Conservation (phyloP, 306 rosid species). For the Pyrus bretschneideri region DNA sequence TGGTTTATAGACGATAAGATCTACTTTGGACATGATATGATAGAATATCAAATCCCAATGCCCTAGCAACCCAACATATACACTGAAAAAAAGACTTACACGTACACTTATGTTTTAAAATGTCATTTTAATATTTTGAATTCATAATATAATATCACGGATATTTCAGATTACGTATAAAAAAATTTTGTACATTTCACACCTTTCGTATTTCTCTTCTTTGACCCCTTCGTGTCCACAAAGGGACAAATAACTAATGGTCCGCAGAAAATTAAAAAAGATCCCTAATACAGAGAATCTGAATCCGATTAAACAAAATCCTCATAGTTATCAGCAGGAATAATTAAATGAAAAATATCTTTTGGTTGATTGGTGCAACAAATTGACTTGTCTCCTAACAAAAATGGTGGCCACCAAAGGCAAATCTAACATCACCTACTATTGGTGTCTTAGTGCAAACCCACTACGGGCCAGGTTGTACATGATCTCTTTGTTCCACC, state of each 20-base stretch:
- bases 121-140: no score
- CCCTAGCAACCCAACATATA: not conserved
- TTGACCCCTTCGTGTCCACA: fast-evolving
- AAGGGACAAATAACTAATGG: not conserved
- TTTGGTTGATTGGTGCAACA: conserved; percentile 1
- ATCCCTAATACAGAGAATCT: conserved; percentile 17
- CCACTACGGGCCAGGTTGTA: not conserved
- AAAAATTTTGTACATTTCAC: fast-evolving
- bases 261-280: not conserved
- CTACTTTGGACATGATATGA: not conserved
- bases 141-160: no score
- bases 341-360: not conserved
- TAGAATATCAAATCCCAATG: not conserved
- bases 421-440: not conserved
- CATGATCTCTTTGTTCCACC: conserved; percentile 5
- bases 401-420: not conserved
- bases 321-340: not conserved
- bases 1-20: not conserved
- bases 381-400: conserved; percentile 15
- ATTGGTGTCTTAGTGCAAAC: not conserved
- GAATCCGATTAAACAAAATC: conserved; percentile 10
- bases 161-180: no score
- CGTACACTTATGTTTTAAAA: no score
- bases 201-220: fast-evolving
- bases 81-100: not conserved